These are phyloP conservation scores for Acidomyces sp. DNA, from an alignment of 495 filamentous ascomycete genomes.

Conservation along the genomic window DNA sequence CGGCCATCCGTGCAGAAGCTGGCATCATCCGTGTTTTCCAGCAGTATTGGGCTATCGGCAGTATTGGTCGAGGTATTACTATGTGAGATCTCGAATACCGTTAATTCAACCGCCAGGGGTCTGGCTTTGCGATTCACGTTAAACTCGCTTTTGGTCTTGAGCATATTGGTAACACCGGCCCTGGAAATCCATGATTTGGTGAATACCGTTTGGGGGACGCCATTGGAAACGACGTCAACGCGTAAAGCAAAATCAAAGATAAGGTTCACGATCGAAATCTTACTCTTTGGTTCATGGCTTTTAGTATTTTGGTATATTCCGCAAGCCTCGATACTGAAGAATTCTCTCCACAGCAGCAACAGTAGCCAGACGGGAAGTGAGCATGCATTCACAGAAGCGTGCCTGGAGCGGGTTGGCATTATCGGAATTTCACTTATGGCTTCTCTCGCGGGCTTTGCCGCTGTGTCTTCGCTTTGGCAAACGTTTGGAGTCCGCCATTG, in stretches of 20 bases:
- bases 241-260: constrained; percentile 35
- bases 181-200: constrained; percentile 46
- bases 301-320: constrained; percentile 63
- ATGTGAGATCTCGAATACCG: constrained; percentile 62
- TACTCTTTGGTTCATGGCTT: constrained; percentile 49
- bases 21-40: constrained; percentile 52
- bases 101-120: constrained; percentile 47
- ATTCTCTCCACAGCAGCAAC: constrained; percentile 27
- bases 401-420: constrained; percentile 63
- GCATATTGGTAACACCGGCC: constrained; percentile 56
- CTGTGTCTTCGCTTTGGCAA: constrained; percentile 68
- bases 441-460: constrained; percentile 66
- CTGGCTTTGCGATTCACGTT: constrained; percentile 52
- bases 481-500: constrained; percentile 51
- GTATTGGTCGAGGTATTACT: constrained; percentile 65
- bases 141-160: constrained; percentile 47
- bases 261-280: constrained; percentile 46
- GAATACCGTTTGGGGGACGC: constrained; percentile 45
- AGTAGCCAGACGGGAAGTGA: constrained; percentile 3
- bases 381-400: constrained; percentile 51
- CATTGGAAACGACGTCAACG: constrained; percentile 43
- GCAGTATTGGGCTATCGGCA: constrained; percentile 56
- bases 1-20: constrained; percentile 25
- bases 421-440: constrained; percentile 77
- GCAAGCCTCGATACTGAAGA: constrained; percentile 40